These are phyloP conservation scores for Talaromyces verruculosus DNA, from an alignment of 2,329 filamentous ascomycete genomes.

Conservation along the genomic window DNA sequence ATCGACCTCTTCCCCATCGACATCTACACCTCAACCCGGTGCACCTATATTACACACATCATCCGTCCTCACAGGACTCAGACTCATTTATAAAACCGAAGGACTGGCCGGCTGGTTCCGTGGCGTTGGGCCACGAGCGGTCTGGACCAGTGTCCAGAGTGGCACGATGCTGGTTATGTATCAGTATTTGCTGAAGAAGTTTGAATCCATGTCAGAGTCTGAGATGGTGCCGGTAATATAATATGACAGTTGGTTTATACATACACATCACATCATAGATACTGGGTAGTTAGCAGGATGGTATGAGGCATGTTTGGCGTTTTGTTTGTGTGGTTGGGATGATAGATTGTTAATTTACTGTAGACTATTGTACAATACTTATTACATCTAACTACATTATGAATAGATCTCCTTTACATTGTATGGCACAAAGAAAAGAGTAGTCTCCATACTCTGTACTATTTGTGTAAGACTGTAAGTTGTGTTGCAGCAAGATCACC, in stretches of 20 bases:
- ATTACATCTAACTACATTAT: background rate
- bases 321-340: slow-evolving; percentile 11
- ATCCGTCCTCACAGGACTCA: slow-evolving; percentile 79
- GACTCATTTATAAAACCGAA: slow-evolving; percentile 85
- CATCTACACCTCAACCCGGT: slow-evolving; percentile 74
- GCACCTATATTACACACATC: slow-evolving; percentile 82
- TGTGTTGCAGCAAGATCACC: background rate
- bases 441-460: background rate
- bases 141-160: slow-evolving; percentile 97
- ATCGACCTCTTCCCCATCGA: slow-evolving; percentile 86
- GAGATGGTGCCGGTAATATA: slow-evolving; percentile 12
- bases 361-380: slow-evolving; percentile 12
- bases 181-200: slow-evolving; percentile 76
- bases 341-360: background rate
- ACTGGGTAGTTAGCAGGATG: slow-evolving; percentile 5
- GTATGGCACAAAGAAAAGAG: background rate
- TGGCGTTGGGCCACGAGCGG: slow-evolving; percentile 84
- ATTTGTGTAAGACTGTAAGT: background rate
- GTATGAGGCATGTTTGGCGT: slow-evolving; percentile 22
- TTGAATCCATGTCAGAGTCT: slow-evolving; percentile 57
- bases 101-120: slow-evolving; percentile 89
- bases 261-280: slow-evolving; percentile 1
- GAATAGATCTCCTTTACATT: background rate
- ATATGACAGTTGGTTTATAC: background rate
- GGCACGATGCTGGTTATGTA: slow-evolving; percentile 96